phyloP scores from a whole-genome alignment of 257 asterid species.

The Petunia secreta region DNA sequence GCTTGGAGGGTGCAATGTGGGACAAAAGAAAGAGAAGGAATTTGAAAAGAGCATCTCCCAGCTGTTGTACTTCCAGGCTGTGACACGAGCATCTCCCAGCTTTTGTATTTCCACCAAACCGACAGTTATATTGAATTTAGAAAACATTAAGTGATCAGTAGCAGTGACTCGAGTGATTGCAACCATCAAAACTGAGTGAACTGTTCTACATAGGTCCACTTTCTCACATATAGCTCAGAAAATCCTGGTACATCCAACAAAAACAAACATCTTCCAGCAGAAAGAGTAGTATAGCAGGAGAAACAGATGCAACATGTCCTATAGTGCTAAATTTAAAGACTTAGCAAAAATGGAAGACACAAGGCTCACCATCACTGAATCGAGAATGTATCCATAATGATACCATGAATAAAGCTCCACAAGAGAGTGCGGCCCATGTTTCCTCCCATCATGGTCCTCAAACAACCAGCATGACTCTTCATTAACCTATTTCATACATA shows the following conservation, averaged over 20 bases:
- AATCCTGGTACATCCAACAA: conserved; percentile 14
- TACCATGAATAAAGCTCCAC: conserved; percentile 76
- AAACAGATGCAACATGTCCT: not conserved
- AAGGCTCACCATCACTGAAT: conserved; percentile 61
- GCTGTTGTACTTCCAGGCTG: not conserved
- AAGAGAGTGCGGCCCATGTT: conserved; percentile 85
- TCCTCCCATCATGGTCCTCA: conserved; percentile 74
- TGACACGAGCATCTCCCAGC: not conserved
- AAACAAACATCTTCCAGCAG: conserved; percentile 8
- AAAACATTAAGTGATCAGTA: not conserved
- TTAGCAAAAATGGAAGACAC: conserved; percentile 13
- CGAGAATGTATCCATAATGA: conserved; percentile 64
- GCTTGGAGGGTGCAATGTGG: not conserved
- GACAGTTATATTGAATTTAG: not conserved
- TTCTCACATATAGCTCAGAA: not conserved
- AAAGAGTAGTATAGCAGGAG: conserved; percentile 10
- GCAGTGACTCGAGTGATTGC: not conserved
- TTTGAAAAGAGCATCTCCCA: not conserved
- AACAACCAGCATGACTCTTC: conserved; percentile 83
- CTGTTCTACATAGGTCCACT: not conserved
- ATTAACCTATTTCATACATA: conserved; percentile 45
- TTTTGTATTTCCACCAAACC: not conserved
- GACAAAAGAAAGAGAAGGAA: not conserved
- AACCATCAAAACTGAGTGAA: conserved; percentile 9
- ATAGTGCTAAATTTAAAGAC: not conserved